These are phyloP conservation scores for Camelina laxa DNA, from an alignment of 345 rosid species.

Conservation along the genomic window DNA sequence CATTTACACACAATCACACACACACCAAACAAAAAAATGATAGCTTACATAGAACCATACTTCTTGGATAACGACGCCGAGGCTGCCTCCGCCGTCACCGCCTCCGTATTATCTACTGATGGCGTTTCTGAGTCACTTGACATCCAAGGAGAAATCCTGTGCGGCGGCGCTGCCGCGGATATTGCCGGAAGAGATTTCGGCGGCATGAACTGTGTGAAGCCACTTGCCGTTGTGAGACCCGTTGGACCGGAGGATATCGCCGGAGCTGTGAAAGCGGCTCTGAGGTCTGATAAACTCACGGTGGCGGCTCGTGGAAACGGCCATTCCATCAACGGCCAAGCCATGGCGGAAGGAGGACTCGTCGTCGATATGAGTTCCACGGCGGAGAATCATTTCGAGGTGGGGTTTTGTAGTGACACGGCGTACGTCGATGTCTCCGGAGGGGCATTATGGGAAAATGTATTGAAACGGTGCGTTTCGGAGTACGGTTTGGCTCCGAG, in stretches of 20 bases:
- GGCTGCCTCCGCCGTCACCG: constrained; percentile 39
- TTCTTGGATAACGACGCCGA: constrained; percentile 78
- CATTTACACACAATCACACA: constrained; percentile 18
- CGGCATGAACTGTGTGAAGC: constrained; percentile 62
- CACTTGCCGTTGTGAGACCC: constrained; percentile 71
- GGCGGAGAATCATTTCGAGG: constrained; percentile 53
- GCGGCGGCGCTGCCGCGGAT: constrained; percentile 36
- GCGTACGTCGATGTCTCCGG: constrained; percentile 69
- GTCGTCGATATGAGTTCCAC: constrained; percentile 80
- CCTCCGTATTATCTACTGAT: constrained; percentile 39
- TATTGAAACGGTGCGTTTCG: constrained; percentile 66
- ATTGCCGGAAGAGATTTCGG: constrained; percentile 79
- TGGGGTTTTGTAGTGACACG: constrained; percentile 33
- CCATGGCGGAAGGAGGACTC: constrained; percentile 84
- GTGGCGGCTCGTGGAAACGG: constrained; percentile 98
- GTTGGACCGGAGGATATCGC: constrained; percentile 69
- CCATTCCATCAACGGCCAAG: constrained; percentile 96
- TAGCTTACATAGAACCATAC: constrained; percentile 71
- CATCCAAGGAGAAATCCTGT: constrained; percentile 61
- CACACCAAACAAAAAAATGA: constrained; percentile 52
- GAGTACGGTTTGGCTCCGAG: constrained; percentile 67
- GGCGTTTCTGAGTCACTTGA: constrained; percentile 54
- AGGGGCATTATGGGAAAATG: constrained; percentile 96
- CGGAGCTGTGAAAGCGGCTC: constrained; percentile 56
- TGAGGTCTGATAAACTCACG: constrained; percentile 60